Base-by-base conservation (phyloP, 1,139 yeast species). In the Debaryomyces robertsiae region DNA sequence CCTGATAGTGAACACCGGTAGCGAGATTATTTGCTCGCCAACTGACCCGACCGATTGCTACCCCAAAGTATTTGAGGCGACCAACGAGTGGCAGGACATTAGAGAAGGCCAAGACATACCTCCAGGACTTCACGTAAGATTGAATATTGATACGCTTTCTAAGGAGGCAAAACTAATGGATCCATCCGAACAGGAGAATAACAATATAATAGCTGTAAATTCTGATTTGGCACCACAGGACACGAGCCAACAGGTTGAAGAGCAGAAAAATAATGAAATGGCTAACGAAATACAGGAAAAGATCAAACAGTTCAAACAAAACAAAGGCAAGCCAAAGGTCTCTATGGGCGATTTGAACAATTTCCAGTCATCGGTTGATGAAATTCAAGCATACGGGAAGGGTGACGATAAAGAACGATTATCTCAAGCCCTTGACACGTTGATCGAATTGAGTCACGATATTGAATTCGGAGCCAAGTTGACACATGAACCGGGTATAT, bases 91-190 rank as follows among this genome's bases (percentile, higher is more conserved):
- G 95, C 82, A 83, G 65, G 56, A 56, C 2, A 77, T 90, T 6
- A 74, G 67, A 57, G 81, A 76, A 45, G 87, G 84, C 11, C 95
- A 86, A 55, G 73, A 76, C 11, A 73, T 88, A 6, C 95, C 96
- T 1, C 76, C 76, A 13, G 96, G 96, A 0, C 65, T 89, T 33
- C 95, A 89, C 61, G 81, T 85, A 33, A 69, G 88, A 53, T 57
- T 84, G 53, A 77, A 88, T 58, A 65, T 86, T 41, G 89, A 84
- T 19, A 83, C 90, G 0, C 81, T 84, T 19, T 60, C 65, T 30
- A 79, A 73, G 54, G 87, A 84, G 57, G 96, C 95, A 1, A 84
- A 78, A 48, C 43, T 84, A 7, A 56, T 71, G 54, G 75, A 69
- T 14, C 52, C 54, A 3, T 30, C 42, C 9, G 52, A 52, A 7